Percentiles rank a stretch among this genome's conserved stretches.
Evolutionary conservation across 495 filamentous ascomycete genomes (phyloP).

Genomic region (Trichoderma reesei): DNA sequence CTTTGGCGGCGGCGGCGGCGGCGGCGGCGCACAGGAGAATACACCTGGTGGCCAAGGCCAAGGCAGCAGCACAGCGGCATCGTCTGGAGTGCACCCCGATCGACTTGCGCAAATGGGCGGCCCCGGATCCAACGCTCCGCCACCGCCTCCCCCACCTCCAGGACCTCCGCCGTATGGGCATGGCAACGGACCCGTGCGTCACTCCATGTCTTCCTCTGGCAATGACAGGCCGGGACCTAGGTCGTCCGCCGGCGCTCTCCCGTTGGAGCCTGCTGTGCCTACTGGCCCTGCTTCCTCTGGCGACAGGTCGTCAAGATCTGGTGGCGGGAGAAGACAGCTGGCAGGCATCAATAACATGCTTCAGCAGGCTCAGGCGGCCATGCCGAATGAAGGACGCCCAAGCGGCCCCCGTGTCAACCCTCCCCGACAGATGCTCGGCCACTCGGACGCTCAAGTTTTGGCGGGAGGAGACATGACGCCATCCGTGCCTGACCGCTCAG

Average conservation of each 20-base stretch:
- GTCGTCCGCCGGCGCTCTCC: conserved; percentile 17
- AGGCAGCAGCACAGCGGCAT: conserved; percentile 16
- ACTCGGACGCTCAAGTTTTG: conserved; percentile 38
- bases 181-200: conserved; percentile 12
- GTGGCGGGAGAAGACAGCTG: conserved; percentile 33
- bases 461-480: conserved; percentile 37
- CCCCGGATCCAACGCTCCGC: conserved; percentile 10
- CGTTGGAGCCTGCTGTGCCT: conserved; percentile 30
- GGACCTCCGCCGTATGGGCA: conserved; percentile 14
- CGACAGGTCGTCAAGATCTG: conserved; percentile 33
- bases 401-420: conserved; percentile 25
- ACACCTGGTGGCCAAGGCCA: background rate
- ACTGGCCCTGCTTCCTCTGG: conserved; percentile 37
- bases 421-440: conserved; percentile 31
- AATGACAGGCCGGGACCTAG: conserved; percentile 14
- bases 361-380: conserved; percentile 29
- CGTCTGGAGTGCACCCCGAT: conserved; percentile 39
- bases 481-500: conserved; percentile 34
- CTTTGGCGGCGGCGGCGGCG: conserved; percentile 19
- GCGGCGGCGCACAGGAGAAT: background rate
- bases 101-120: conserved; percentile 30
- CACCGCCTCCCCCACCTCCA: conserved; percentile 12
- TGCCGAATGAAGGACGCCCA: conserved; percentile 20
- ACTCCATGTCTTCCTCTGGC: conserved; percentile 20
- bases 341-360: conserved; percentile 44